These are phyloP conservation scores for Colletotrichum destructivum DNA, from an alignment of 2,329 filamentous ascomycete species.

Conservation along the genomic window DNA sequence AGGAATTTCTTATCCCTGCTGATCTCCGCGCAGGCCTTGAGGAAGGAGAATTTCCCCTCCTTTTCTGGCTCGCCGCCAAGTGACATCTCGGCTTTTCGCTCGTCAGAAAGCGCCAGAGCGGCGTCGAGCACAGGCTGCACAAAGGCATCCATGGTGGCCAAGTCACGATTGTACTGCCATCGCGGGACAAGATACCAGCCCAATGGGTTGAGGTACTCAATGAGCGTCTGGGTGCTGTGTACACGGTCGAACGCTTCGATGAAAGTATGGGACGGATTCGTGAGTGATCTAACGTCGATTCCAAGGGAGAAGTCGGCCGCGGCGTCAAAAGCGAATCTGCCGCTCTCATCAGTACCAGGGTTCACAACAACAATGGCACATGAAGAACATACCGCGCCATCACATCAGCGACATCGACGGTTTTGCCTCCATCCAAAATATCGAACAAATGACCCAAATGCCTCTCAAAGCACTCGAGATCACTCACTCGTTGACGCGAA, in stretches of 20 bases:
- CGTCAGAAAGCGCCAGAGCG: conserved; percentile 62
- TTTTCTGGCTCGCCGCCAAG: not conserved
- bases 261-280: conserved; percentile 22
- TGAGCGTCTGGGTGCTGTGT: not conserved
- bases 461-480: conserved; percentile 73
- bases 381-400: conserved; percentile 1
- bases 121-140: conserved; percentile 77
- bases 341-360: not conserved
- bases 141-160: conserved; percentile 78
- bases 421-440: not conserved
- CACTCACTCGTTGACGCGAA: conserved; percentile 59
- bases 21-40: conserved; percentile 81
- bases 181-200: conserved; percentile 68
- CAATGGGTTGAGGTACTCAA: conserved; percentile 57
- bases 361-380: too few species aligned
- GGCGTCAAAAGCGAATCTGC: conserved; percentile 73
- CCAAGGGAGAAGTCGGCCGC: conserved; percentile 79
- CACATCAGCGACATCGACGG: not conserved
- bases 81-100: conserved; percentile 76
- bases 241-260: not conserved
- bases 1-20: conserved; percentile 74
- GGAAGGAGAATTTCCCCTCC: conserved; percentile 73
- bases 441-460: conserved; percentile 74
- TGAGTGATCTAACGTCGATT: conserved; percentile 63
- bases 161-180: conserved; percentile 70